A percentile compares a stretch with the other conserved stretches of the same genome.
phyloP scores from a whole-genome alignment of 2,329 filamentous ascomycete species.

The Fusarium chlamydosporum region DNA sequence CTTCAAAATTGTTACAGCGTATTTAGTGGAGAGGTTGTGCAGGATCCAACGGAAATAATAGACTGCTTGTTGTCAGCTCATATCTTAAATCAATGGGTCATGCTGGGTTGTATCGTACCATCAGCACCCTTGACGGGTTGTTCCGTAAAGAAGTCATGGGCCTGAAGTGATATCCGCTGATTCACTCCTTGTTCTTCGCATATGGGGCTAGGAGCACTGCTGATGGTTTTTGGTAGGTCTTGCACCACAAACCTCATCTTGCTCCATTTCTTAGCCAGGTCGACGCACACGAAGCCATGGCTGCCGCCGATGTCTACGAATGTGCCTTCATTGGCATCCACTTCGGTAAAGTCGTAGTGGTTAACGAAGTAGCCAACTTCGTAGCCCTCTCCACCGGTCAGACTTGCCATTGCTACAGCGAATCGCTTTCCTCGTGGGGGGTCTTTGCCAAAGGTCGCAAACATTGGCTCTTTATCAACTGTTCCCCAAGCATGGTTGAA shows the following conservation, averaged over 20 bases:
- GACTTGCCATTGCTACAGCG: slow-evolving; percentile 67
- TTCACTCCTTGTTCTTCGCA: slow-evolving; percentile 57
- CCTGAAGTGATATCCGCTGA: slow-evolving; percentile 59
- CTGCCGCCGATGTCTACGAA: slow-evolving; percentile 73
- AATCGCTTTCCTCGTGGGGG: slow-evolving; percentile 65
- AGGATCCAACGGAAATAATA: slow-evolving; percentile 72
- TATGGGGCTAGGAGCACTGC: slow-evolving; percentile 61
- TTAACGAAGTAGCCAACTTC: slow-evolving; percentile 67
- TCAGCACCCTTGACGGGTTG: slow-evolving; percentile 69
- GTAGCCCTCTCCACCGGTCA: slow-evolving; percentile 70
- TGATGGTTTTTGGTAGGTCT: slow-evolving; percentile 65
- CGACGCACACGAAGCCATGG: slow-evolving; percentile 70
- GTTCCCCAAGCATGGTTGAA: slow-evolving; percentile 67
- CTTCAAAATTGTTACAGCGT: slow-evolving; percentile 63
- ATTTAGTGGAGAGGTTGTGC: slow-evolving; percentile 72
- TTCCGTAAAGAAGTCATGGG: slow-evolving; percentile 71
- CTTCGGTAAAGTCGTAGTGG: slow-evolving; percentile 66
- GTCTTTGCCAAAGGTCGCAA: slow-evolving; percentile 66
- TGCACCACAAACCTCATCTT: slow-evolving; percentile 69
- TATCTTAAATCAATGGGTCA: not conserved
- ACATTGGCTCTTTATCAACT: slow-evolving; percentile 67
- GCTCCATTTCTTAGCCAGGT: slow-evolving; percentile 65
- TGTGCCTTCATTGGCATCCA: slow-evolving; percentile 62
- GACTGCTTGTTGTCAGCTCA: slow-evolving; percentile 53
- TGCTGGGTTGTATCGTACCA: slow-evolving; percentile 52